These are phyloP conservation scores for Posidonia australis DNA, from an alignment of 106 monocot species.

Conservation along the genomic window DNA sequence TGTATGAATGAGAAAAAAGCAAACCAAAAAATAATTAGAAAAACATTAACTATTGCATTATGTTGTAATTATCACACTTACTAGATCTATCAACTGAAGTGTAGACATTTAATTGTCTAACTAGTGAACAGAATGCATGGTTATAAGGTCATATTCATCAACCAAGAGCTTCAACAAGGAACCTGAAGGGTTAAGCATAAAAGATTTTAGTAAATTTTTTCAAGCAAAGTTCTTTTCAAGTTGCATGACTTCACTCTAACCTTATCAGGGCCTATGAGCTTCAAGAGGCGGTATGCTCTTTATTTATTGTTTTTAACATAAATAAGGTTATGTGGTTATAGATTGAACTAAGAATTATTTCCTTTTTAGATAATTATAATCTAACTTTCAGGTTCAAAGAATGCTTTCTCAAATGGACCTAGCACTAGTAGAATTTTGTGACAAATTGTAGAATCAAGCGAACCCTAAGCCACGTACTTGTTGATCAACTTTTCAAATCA, in stretches of 20 bases:
- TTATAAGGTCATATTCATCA: too few species aligned
- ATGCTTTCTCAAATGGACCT: slow-evolving; percentile 99
- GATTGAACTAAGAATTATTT: background rate
- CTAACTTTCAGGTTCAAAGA: slow-evolving; percentile 60
- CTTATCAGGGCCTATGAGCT: slow-evolving; percentile 86
- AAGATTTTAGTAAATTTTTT: too few species aligned
- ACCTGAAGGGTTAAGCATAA: too few species aligned
- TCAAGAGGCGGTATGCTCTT: slow-evolving; percentile 64
- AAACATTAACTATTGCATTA: too few species aligned
- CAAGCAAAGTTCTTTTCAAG: background rate
- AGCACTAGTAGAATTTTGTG: slow-evolving; percentile 71
- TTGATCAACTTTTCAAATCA: background rate
- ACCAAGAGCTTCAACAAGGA: too few species aligned
- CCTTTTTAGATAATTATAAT: background rate
- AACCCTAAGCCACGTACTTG: slow-evolving; percentile 56
- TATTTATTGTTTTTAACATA: background rate
- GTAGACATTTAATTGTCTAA: background rate
- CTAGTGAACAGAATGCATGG: too few species aligned
- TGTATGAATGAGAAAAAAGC: too few species aligned
- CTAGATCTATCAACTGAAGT: background rate
- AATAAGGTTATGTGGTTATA: background rate
- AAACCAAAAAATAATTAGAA: too few species aligned
- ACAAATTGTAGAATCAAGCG: slow-evolving; percentile 86
- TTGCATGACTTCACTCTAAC: background rate
- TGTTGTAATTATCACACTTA: too few species aligned